These are phyloP conservation scores for Fomitopsis serialis DNA, from an alignment of 768 basidiomycete species.

Conservation along the genomic window DNA sequence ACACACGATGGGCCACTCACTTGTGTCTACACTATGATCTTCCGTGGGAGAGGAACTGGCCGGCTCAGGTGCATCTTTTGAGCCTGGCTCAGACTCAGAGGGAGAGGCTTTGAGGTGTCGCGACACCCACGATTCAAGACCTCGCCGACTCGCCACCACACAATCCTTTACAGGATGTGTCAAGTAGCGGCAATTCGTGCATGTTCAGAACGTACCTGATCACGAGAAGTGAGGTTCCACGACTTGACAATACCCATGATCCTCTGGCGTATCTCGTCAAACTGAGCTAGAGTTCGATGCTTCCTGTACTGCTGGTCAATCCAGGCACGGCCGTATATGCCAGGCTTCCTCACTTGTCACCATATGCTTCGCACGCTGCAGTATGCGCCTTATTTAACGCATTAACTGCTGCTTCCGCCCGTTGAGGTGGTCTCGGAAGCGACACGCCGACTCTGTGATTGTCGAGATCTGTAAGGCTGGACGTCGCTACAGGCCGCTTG, in stretches of 20 bases:
- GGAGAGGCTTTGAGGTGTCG: slow-evolving; percentile 27
- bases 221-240: slow-evolving; percentile 49
- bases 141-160: slow-evolving; percentile 54
- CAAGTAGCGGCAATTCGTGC: neutral
- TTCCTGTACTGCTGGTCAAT: slow-evolving; percentile 30
- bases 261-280: slow-evolving; percentile 44
- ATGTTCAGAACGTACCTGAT: slow-evolving; percentile 37
- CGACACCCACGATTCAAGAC: slow-evolving; percentile 57
- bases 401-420: slow-evolving; percentile 49
- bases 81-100: neutral
- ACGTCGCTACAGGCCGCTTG: too few species aligned
- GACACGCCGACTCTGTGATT: neutral
- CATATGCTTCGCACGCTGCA: slow-evolving; percentile 27
- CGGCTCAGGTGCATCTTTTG: neutral
- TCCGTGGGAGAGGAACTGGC: neutral
- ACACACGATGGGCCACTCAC: neutral
- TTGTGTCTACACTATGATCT: neutral
- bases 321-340: neutral
- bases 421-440: slow-evolving; percentile 44
- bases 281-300: slow-evolving; percentile 34
- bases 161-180: slow-evolving; percentile 37
- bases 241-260: slow-evolving; percentile 56
- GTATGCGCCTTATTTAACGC: slow-evolving; percentile 52
- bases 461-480: too few species aligned
- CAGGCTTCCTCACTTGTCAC: slow-evolving; percentile 3